These are phyloP conservation scores for Cutaneotrichosporon mucoides DNA, from an alignment of 1,284 basidiomycete species.

Conservation along the genomic window DNA sequence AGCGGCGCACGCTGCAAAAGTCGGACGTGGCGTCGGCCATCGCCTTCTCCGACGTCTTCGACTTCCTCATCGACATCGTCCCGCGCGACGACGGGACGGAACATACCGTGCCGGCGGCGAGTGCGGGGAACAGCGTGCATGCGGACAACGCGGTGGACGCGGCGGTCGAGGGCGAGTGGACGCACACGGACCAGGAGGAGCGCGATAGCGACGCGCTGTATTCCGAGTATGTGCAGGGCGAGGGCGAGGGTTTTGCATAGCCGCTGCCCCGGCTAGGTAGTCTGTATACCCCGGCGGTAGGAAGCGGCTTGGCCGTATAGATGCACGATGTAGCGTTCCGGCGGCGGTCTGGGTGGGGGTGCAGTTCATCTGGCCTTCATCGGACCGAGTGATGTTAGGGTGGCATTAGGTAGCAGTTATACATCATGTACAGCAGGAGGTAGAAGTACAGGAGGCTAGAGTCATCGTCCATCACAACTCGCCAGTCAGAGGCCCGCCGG, in stretches of 20 bases:
- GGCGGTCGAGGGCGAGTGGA: constrained; percentile 4
- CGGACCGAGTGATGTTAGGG: too few relatives aligned
- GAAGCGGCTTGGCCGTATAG: neutral
- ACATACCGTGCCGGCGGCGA: neutral
- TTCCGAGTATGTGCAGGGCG: constrained; percentile 21
- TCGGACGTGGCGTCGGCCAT: constrained; percentile 87
- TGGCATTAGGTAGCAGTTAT: too few relatives aligned
- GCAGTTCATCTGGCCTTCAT: too few relatives aligned
- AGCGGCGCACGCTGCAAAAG: constrained; percentile 82
- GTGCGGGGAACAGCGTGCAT: constrained; percentile 1
- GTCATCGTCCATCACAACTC: neutral
- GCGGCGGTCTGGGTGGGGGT: too few relatives aligned
- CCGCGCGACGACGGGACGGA: constrained; percentile 56
- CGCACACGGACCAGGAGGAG: constrained; percentile 6
- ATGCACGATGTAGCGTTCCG: neutral
- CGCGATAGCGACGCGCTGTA: constrained; percentile 16
- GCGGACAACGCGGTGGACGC: neutral
- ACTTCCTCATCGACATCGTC: constrained; percentile 84
- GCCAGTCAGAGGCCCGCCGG: constrained; percentile 18
- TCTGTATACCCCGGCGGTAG: neutral
- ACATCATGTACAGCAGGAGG: too few relatives aligned
- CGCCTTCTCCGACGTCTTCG: constrained; percentile 72
- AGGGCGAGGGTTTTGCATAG: constrained; percentile 18
- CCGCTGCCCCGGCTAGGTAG: too few relatives aligned
- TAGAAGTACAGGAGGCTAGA: too few relatives aligned